phyloP scores from a whole-genome alignment of 345 rosid species.

The Eucalyptus fibrosa region DNA sequence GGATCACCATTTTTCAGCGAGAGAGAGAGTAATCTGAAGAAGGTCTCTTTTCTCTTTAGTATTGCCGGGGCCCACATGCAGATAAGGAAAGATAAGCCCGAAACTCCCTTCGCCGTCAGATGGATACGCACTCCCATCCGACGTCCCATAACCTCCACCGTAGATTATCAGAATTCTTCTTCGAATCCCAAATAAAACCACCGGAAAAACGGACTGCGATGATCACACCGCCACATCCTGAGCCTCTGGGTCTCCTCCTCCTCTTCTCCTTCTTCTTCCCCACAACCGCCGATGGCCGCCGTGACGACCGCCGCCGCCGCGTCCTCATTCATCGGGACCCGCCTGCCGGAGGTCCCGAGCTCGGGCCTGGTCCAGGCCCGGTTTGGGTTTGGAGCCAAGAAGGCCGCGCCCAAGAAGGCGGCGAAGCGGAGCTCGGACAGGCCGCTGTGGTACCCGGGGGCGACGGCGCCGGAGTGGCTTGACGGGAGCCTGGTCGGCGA shows the following conservation, averaged over 20 bases:
- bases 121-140: slow-evolving; percentile 58
- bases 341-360: slow-evolving; percentile 21
- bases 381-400: slow-evolving; percentile 43
- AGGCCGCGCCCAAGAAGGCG: slow-evolving; percentile 19
- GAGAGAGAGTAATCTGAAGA: not conserved
- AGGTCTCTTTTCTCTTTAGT: not conserved
- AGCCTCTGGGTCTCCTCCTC: not conserved
- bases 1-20: not conserved
- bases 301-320: slow-evolving; percentile 47
- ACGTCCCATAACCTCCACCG: slow-evolving; percentile 5
- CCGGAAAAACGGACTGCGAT: not conserved
- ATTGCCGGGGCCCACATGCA: slow-evolving; percentile 12
- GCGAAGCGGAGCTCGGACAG: slow-evolving; percentile 18
- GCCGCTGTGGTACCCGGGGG: slow-evolving; percentile 67
- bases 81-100: slow-evolving; percentile 60
- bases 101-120: slow-evolving; percentile 28
- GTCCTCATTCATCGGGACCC: slow-evolving; percentile 52
- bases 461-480: slow-evolving; percentile 47
- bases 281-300: slow-evolving; percentile 31
- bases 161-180: slow-evolving; percentile 11
- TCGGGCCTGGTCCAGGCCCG: slow-evolving; percentile 37
- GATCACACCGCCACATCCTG: not conserved
- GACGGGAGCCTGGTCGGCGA: slow-evolving; percentile 69
- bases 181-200: not conserved
- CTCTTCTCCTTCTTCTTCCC: not conserved